phyloP scores from a whole-genome alignment of 139 green algal genomes.

The Chlamydomonas sphaeroides region DNA sequence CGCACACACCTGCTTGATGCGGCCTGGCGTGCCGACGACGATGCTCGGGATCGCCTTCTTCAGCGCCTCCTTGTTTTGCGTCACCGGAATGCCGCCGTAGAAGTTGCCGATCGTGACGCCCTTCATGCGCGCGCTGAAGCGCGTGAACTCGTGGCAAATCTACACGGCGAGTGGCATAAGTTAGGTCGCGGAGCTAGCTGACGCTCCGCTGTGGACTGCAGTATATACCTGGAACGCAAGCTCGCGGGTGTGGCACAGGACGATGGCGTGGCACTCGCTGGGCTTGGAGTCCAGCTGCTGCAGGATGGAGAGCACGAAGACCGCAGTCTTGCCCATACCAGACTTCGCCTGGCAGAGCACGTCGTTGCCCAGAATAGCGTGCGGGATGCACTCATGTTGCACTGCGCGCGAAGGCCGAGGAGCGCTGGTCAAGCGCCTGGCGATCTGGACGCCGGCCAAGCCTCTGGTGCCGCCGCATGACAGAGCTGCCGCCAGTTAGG shows the following conservation, averaged over 20 bases:
- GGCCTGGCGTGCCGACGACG: slow-evolving; percentile 95
- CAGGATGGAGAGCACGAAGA: slow-evolving; percentile 98
- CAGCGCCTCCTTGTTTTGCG: slow-evolving; percentile 82
- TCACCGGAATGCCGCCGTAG: slow-evolving; percentile 92
- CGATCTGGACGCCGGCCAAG: background rate
- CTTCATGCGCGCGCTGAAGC: slow-evolving; percentile 90
- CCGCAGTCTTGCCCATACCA: slow-evolving; percentile 99
- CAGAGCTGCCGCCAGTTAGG: no score
- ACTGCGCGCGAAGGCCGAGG: slow-evolving; percentile 72
- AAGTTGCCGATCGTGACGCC: slow-evolving; percentile 92
- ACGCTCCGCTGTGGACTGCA: no score
- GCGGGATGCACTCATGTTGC: slow-evolving; percentile 99
- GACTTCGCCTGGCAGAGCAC: slow-evolving; percentile 99
- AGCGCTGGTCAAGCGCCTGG: background rate
- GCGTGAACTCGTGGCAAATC: slow-evolving; percentile 98
- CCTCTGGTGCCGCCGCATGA: background rate
- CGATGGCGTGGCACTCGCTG: slow-evolving; percentile 81
- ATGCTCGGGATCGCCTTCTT: slow-evolving; percentile 90
- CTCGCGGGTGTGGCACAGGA: slow-evolving; percentile 99
- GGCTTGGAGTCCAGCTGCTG: slow-evolving; percentile 91
- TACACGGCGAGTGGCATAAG: slow-evolving; percentile 61
- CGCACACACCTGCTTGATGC: slow-evolving; percentile 92
- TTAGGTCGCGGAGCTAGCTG: background rate
- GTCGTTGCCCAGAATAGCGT: slow-evolving; percentile 97
- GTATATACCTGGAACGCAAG: slow-evolving; percentile 93